These are phyloP conservation scores for Globisporangium echinulatum DNA, from an alignment of 352 stramenopile genomes.

Conservation along the genomic window DNA sequence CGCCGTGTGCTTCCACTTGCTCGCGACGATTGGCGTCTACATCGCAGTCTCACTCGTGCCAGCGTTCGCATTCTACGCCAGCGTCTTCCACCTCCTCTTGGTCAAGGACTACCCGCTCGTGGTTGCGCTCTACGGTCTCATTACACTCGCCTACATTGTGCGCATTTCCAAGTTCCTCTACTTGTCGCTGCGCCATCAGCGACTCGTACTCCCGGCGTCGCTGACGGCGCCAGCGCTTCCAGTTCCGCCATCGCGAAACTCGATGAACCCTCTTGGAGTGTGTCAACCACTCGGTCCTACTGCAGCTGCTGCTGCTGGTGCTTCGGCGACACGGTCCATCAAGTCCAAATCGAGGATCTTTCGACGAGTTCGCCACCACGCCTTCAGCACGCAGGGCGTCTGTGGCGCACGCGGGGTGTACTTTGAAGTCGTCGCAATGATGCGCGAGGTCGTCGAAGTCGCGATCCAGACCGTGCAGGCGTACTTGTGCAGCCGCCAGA, in stretches of 20 bases:
- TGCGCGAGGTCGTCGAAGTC: constrained; percentile 17
- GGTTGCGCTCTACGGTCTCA: constrained; percentile 3
- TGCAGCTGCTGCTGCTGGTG: no score
- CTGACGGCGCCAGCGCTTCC: no score
- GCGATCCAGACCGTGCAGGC: constrained; percentile 16
- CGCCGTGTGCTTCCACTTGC: no score
- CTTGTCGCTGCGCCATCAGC: neutral
- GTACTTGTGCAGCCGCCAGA: constrained; percentile 15
- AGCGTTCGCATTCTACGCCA: constrained; percentile 9
- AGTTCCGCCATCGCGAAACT: no score
- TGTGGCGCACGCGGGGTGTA: constrained; percentile 11
- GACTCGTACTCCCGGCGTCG: neutral
- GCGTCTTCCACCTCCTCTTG: constrained; percentile 9
- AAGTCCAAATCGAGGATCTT: no score
- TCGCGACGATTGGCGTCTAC: no score
- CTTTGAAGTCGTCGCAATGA: constrained; percentile 17
- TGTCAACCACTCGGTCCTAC: no score
- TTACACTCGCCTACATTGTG: neutral
- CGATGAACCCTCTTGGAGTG: no score
- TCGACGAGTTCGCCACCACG: no score
- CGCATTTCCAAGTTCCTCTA: neutral
- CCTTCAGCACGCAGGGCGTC: neutral
- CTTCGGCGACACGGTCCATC: no score
- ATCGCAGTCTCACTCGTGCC: constrained; percentile 4
- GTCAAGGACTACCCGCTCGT: constrained; percentile 5